Percentiles rank a stretch among this genome's conserved stretches.
Evolutionary conservation across 768 basidiomycete genomes (phyloP).

Genomic region (Mycena amicta): DNA sequence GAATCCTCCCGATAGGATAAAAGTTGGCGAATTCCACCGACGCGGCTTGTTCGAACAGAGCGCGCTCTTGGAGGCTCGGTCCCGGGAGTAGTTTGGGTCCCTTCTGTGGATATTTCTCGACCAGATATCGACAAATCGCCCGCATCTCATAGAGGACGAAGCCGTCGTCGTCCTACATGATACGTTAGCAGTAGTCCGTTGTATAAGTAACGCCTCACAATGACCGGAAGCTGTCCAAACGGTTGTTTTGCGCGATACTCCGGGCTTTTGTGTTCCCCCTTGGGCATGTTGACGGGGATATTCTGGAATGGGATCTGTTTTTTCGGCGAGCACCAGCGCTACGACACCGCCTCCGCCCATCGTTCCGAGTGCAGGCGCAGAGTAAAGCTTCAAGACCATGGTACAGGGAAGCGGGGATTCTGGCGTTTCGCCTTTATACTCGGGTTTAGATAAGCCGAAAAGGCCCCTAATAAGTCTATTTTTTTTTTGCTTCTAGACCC

Average conservation of each 20-base stretch:
- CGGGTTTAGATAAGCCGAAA: no score
- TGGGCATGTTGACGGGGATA: constrained; percentile 34
- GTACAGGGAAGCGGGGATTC: not conserved
- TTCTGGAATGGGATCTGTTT: constrained; percentile 43
- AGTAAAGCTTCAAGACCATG: constrained; percentile 2
- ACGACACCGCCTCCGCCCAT: constrained; percentile 40
- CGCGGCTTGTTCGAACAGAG: constrained; percentile 7
- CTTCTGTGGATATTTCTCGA: constrained; percentile 23
- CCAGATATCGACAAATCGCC: constrained; percentile 36
- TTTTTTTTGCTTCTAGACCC: no score
- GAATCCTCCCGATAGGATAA: no score
- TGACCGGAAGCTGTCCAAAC: constrained; percentile 50
- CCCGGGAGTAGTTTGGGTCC: not conserved
- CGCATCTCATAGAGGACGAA: constrained; percentile 34
- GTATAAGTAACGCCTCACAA: not conserved
- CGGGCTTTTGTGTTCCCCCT: constrained; percentile 38
- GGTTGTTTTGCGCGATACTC: constrained; percentile 42
- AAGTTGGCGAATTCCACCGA: not conserved
- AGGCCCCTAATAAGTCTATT: no score
- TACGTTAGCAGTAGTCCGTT: no score
- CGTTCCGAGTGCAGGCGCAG: constrained; percentile 27
- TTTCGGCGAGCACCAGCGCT: constrained; percentile 40
- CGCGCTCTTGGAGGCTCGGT: not conserved
- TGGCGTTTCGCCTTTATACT: no score
- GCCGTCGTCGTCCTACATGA: constrained; percentile 26